These are phyloP conservation scores for Talaromyces funiculosus DNA, from an alignment of 2,329 filamentous ascomycete genomes.

Conservation along the genomic window DNA sequence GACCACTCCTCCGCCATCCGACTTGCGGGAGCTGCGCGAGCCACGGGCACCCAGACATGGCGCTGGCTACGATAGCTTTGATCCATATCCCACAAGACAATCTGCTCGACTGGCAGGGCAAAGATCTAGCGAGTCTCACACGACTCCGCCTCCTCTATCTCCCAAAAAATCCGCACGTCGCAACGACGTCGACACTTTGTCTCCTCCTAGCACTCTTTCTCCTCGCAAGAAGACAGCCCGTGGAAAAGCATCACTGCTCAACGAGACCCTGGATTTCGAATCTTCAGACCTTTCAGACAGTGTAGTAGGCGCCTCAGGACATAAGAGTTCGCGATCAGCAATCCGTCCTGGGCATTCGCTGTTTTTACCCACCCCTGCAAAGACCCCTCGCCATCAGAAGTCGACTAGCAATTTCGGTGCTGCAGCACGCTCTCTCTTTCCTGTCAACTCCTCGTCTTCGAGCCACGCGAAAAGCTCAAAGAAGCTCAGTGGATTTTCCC, in stretches of 20 bases:
- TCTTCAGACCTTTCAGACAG: conserved; percentile 21
- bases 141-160: conserved; percentile 28
- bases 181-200: conserved; percentile 21
- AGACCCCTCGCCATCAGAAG: conserved; percentile 55
- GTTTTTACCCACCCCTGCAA: conserved; percentile 56
- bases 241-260: conserved; percentile 13
- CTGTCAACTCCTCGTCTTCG: conserved; percentile 39
- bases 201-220: conserved; percentile 26
- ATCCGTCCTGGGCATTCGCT: conserved; percentile 25
- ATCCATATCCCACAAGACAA: conserved; percentile 36
- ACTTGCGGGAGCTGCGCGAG: conserved; percentile 35
- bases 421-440: conserved; percentile 52
- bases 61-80: conserved; percentile 38
- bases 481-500: conserved; percentile 41
- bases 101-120: conserved; percentile 37
- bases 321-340: conserved; percentile 27
- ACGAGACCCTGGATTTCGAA: conserved; percentile 18
- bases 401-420: conserved; percentile 37
- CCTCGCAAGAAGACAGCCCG: conserved; percentile 24
- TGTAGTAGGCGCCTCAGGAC: conserved; percentile 20
- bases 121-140: conserved; percentile 23
- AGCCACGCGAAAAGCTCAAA: conserved; percentile 43
- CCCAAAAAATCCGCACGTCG: conserved; percentile 17
- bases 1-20: conserved; percentile 44
- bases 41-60: conserved; percentile 44